These are phyloP conservation scores for Paraphysoderma sedebokerense DNA, from an alignment of 371 early-diverging fungal genomes.

Conservation along the genomic window DNA sequence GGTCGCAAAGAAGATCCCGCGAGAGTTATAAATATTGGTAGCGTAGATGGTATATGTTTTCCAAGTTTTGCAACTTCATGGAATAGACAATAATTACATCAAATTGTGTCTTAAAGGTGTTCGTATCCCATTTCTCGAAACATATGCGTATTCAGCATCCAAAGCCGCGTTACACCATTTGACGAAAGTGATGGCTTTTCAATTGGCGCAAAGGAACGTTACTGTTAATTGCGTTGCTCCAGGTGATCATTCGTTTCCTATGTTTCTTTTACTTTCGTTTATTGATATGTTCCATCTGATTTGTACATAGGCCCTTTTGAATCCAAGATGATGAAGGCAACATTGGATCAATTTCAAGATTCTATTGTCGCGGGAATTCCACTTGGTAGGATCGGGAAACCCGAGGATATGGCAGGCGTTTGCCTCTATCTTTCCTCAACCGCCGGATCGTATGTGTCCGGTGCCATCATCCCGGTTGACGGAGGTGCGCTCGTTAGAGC, in stretches of 20 bases:
- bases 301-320: constrained; percentile 80
- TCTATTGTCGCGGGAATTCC: constrained; percentile 38
- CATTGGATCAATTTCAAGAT: constrained; percentile 36
- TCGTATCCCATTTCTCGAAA: constrained; percentile 32
- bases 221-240: constrained; percentile 82
- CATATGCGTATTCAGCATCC: constrained; percentile 57
- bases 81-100: no score
- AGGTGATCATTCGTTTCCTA: no score
- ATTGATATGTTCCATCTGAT: no score
- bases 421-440: constrained; percentile 56
- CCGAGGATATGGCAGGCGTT: constrained; percentile 73
- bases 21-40: constrained; percentile 35
- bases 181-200: constrained; percentile 44
- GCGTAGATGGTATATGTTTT: constrained; percentile 16
- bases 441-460: constrained; percentile 68
- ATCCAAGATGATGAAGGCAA: constrained; percentile 61
- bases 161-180: constrained; percentile 68
- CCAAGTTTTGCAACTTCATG: neutral
- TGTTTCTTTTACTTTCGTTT: no score
- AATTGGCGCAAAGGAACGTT: constrained; percentile 38
- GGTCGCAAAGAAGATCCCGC: constrained; percentile 31
- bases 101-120: constrained; percentile 7
- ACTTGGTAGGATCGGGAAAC: constrained; percentile 53
- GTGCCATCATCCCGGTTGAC: constrained; percentile 64
- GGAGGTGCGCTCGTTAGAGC: constrained; percentile 45